Base-by-base conservation (phyloP, 2,329 filamentous ascomycete species). In the Stylonectria norvegica region DNA sequence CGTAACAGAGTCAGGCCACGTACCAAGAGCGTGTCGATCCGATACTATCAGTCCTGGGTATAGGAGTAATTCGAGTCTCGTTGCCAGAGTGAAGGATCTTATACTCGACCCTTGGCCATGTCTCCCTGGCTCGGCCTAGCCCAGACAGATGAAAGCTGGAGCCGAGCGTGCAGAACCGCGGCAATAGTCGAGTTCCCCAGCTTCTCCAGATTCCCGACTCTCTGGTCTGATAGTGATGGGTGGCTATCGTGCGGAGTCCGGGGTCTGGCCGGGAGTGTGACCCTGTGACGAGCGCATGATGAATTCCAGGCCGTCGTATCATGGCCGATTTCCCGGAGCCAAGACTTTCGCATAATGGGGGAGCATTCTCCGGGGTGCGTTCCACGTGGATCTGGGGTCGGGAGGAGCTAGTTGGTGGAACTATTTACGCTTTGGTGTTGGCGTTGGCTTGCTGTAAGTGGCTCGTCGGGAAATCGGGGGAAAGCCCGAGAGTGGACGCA, bases 391-490 rank as follows among this genome's bases (percentile, higher is more conserved):
- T 5, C 34, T 14, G 15, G 12, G 16, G 17, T 17, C 38, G 38
- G 37, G 30, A 15, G 17, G 31, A 22, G 22, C 40, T 34, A 43
- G 19, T 29, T n/a, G 9, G 37, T 16, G 43, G 19, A 14, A 20
- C 7, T 23, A n/a, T 12, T 20, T 16, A 11, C 17, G 12, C 14
- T 20, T 31, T 20, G 22, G 27, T 6, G 17, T 23, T 41, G 25
- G 14, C n/a, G 6, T 20, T 22, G 5, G n/a, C 14, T 17, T 5
- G 20, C 20, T 11, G 11, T 14, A 14, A 3, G 20, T 20, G 35
- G 35, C 27, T 38, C 11, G 28, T 30, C 43, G 43, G 43, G 36
- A 46, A 46, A 46, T 46, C 32, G 28, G 29, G 4, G 32, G 32
- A 46, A 29, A 34, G 34, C 25, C 43, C 43, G 43, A 36, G 39